These are phyloP conservation scores for Tetrahymena elliotti DNA, from an alignment of 73 alveolate species.

Conservation along the genomic window DNA sequence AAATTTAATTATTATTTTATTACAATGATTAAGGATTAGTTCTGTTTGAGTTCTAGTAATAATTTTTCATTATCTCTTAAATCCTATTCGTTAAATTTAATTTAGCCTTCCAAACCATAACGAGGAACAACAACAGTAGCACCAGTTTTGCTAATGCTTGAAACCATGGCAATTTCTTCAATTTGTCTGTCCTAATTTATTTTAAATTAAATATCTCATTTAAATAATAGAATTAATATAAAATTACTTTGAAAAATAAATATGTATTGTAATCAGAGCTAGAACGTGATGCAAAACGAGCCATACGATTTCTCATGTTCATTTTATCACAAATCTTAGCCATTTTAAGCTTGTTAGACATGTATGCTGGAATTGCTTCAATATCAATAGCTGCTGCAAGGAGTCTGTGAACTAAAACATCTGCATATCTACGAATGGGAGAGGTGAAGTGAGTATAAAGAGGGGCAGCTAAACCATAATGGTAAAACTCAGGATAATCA, in stretches of 20 bases:
- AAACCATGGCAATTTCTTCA: slow-evolving; percentile 61
- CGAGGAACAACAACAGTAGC: slow-evolving; percentile 59
- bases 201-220: neutral
- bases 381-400: slow-evolving; percentile 96
- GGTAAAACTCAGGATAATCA: slow-evolving; percentile 88
- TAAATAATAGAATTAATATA: neutral
- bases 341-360: slow-evolving; percentile 88
- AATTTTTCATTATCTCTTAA: neutral
- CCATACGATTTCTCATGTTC: slow-evolving; percentile 89
- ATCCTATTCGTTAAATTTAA: neutral
- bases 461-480: slow-evolving; percentile 99
- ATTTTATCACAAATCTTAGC: slow-evolving; percentile 63
- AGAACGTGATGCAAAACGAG: slow-evolving; percentile 72
- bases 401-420: slow-evolving; percentile 98
- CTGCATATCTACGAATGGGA: slow-evolving; percentile 99
- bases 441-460: slow-evolving; percentile 98
- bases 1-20: neutral
- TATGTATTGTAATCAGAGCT: slow-evolving; percentile 67
- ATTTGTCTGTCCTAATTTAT: neutral
- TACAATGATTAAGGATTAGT: neutral
- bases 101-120: slow-evolving; percentile 71
- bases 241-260: slow-evolving; percentile 51
- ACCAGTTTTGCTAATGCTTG: slow-evolving; percentile 56
- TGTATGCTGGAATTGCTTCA: slow-evolving; percentile 82
- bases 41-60: neutral